A percentile compares a stretch with the other conserved stretches of the same genome.
These are phyloP conservation scores for Oryza meridionalis DNA, from an alignment of 176 grass and related monocot species.

Conservation along the genomic window DNA sequence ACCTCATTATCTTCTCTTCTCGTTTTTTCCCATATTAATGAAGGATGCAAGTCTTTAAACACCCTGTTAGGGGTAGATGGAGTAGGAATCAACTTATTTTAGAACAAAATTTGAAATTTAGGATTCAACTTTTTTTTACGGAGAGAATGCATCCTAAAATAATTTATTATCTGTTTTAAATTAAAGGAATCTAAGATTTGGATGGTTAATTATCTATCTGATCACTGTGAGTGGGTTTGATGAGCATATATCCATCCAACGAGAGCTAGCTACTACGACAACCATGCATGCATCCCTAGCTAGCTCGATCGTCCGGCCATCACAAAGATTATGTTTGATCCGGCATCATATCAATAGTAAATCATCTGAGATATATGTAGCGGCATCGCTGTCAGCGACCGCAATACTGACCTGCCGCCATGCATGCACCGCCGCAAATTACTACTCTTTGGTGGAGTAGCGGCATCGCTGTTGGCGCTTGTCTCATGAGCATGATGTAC, in stretches of 20 bases:
- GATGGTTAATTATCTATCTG: background rate
- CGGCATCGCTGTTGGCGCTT: background rate
- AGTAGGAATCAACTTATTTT: too few species aligned
- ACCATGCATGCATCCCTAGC: background rate
- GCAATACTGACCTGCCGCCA: slow-evolving; percentile 10
- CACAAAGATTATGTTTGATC: slow-evolving; percentile 39
- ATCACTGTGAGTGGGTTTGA: background rate
- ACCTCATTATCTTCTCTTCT: too few species aligned
- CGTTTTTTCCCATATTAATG: too few species aligned
- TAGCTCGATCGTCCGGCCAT: background rate
- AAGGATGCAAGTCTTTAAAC: too few species aligned
- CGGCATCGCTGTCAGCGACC: background rate
- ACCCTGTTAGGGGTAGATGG: too few species aligned
- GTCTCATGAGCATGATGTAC: background rate
- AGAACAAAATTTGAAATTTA: too few species aligned
- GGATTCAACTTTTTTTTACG: too few species aligned
- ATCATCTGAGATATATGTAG: slow-evolving; percentile 14
- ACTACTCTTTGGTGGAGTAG: slow-evolving; percentile 2
- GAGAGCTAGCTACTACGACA: background rate
- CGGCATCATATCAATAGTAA: background rate
- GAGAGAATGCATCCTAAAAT: too few species aligned
- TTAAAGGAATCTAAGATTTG: too few species aligned
- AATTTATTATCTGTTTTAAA: too few species aligned
- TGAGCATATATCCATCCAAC: background rate
- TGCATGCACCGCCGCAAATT: background rate